phyloP scores from a whole-genome alignment of 2,329 filamentous ascomycete species.

The Penicillium sclerotiorum region DNA sequence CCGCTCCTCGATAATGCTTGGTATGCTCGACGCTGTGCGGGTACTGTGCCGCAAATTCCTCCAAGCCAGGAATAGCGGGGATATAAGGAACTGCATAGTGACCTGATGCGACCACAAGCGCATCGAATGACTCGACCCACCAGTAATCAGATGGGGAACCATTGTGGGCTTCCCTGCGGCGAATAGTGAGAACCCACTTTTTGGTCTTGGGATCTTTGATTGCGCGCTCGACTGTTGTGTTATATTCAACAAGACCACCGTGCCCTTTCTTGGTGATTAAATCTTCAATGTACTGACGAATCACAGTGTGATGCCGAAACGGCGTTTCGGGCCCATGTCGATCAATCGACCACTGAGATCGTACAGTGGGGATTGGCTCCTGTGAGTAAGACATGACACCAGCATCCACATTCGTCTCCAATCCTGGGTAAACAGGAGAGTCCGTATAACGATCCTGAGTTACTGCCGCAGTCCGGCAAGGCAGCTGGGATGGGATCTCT shows the following conservation, averaged over 20 bases:
- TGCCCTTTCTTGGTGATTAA: slow-evolving; percentile 59
- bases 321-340: slow-evolving; percentile 61
- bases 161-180: slow-evolving; percentile 35
- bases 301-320: slow-evolving; percentile 63
- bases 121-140: slow-evolving; percentile 66
- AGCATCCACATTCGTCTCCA: slow-evolving; percentile 67
- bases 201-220: slow-evolving; percentile 50
- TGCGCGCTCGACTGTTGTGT: slow-evolving; percentile 64
- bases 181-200: slow-evolving; percentile 59
- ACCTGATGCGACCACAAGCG: slow-evolving; percentile 62
- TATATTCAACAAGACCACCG: slow-evolving; percentile 47
- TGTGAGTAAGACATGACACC: slow-evolving; percentile 63
- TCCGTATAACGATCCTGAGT: slow-evolving; percentile 56
- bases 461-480: slow-evolving; percentile 48
- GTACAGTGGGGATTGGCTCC: slow-evolving; percentile 54
- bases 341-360: slow-evolving; percentile 45
- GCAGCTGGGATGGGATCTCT: slow-evolving; percentile 51
- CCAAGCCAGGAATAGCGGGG: slow-evolving; percentile 46
- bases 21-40: slow-evolving; percentile 46
- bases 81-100: slow-evolving; percentile 62
- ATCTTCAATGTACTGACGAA: slow-evolving; percentile 60
- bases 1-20: slow-evolving; percentile 42
- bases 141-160: slow-evolving; percentile 55
- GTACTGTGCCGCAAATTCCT: slow-evolving; percentile 40
- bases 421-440: slow-evolving; percentile 62